A percentile compares a stretch with the other conserved stretches of the same genome.
phyloP scores from a whole-genome alignment of 257 asterid genomes.

The Jasminum sambac region DNA sequence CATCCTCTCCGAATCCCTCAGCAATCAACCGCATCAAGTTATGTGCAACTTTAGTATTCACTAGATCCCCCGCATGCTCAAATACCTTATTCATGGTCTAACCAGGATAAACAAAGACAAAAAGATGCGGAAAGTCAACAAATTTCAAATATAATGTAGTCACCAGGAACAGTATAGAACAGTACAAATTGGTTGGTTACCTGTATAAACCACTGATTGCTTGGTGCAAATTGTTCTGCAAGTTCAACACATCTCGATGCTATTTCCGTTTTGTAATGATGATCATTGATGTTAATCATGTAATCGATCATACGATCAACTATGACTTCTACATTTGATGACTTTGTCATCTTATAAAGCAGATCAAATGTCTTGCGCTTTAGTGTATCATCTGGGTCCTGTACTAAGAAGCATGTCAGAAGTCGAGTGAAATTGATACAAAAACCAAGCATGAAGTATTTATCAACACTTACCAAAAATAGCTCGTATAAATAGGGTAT shows the following conservation, averaged over 20 bases:
- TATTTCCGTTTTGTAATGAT: constrained; percentile 94
- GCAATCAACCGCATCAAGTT: constrained; percentile 95
- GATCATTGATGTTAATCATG: constrained; percentile 88
- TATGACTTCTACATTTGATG: constrained; percentile 97
- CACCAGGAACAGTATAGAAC: constrained; percentile 22
- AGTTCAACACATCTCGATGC: constrained; percentile 99
- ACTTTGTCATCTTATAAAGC: constrained; percentile 95
- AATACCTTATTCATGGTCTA: constrained; percentile 99
- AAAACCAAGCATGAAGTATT: constrained; percentile 19
- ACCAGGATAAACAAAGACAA: constrained; percentile 24
- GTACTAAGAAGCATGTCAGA: constrained; percentile 27
- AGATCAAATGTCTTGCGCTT: constrained; percentile 97
- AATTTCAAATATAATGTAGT: constrained; percentile 12
- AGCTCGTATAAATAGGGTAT: too few species aligned
- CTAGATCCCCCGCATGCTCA: constrained; percentile 97
- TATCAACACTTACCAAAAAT: too few species aligned
- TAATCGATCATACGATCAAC: constrained; percentile 95
- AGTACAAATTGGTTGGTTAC: constrained; percentile 35
- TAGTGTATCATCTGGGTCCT: constrained; percentile 98
- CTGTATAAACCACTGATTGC: constrained; percentile 99
- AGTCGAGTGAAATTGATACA: constrained; percentile 13
- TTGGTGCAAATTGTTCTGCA: constrained; percentile 97
- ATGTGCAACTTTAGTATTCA: constrained; percentile 88
- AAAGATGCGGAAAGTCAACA: constrained; percentile 23
- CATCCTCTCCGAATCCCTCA: constrained; percentile 95